A percentile compares a stretch with the other conserved stretches of the same genome.
These are phyloP conservation scores for Dimargaris verticillata DNA, from an alignment of 192 early-diverging fungal genomes.

Conservation along the genomic window DNA sequence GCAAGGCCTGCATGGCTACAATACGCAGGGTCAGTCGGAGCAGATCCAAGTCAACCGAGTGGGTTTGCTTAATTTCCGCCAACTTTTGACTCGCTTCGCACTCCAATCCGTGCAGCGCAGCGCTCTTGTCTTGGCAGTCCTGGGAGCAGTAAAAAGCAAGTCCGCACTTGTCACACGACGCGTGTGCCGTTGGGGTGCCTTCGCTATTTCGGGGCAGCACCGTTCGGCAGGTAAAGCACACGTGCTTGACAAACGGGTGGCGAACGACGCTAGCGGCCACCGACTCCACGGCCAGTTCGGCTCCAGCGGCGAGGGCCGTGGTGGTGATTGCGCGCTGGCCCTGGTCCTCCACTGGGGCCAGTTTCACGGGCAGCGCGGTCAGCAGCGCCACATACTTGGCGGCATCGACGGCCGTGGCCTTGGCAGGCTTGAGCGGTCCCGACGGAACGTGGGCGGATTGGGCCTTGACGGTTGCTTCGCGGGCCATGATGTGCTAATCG, in stretches of 20 bases:
- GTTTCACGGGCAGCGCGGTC: too few relatives aligned
- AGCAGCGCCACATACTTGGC: too few relatives aligned
- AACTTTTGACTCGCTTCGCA: conserved; percentile 17
- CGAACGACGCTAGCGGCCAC: conserved; percentile 35
- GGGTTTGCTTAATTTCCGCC: conserved; percentile 17
- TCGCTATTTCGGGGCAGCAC: conserved; percentile 18
- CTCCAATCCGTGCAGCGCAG: conserved; percentile 15
- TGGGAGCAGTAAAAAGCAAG: conserved; percentile 38
- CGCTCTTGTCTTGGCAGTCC: conserved; percentile 25
- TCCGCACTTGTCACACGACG: conserved; percentile 26
- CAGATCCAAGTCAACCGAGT: conserved; percentile 19
- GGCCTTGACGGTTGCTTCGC: too few relatives aligned
- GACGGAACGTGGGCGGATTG: too few relatives aligned
- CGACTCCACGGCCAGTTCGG: conserved; percentile 29
- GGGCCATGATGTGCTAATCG: too few relatives aligned
- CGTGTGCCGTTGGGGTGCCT: conserved; percentile 13
- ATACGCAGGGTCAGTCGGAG: conserved; percentile 19
- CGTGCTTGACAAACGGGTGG: conserved; percentile 29
- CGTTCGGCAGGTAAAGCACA: conserved; percentile 36
- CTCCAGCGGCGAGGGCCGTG: conserved; percentile 26
- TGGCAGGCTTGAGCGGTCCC: too few relatives aligned
- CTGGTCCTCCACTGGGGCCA: conserved; percentile 19
- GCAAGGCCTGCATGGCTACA: conserved; percentile 12
- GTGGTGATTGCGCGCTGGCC: conserved; percentile 34
- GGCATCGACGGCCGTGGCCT: too few relatives aligned